These are phyloP conservation scores for Lentinula guzmanii DNA, from an alignment of 768 basidiomycete species.

Conservation along the genomic window DNA sequence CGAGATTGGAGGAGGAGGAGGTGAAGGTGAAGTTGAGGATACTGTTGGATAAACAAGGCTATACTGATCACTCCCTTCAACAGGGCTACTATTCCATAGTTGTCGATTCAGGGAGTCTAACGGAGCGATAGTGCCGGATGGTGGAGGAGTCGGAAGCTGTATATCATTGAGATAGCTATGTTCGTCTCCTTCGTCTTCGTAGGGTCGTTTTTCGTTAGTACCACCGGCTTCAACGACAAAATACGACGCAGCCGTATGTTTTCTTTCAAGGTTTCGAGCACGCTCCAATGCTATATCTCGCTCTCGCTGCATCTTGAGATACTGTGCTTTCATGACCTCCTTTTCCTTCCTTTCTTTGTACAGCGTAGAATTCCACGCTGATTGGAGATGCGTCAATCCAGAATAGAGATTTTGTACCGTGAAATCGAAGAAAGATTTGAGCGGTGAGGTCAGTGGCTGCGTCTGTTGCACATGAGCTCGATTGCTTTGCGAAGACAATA, in stretches of 20 bases:
- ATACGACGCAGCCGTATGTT: neutral
- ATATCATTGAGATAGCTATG: neutral
- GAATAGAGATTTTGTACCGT: neutral
- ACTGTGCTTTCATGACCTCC: neutral
- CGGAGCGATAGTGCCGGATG: neutral
- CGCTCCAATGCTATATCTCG: conserved; percentile 1
- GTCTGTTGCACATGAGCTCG: neutral
- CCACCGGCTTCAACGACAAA: neutral
- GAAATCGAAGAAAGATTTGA: conserved; percentile 1
- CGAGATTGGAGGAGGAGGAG: conserved; percentile 1
- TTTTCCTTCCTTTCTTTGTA: neutral
- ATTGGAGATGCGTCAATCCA: conserved; percentile 2
- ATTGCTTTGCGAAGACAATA: neutral
- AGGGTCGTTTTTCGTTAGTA: neutral
- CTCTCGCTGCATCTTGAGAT: conserved; percentile 1
- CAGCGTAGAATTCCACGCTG: neutral
- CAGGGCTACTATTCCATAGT: neutral
- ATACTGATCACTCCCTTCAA: neutral
- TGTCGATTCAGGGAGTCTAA: neutral
- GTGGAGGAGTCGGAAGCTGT: neutral
- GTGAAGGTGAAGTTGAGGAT: neutral
- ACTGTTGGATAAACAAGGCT: neutral
- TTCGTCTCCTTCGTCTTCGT: neutral
- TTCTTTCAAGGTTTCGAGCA: neutral
- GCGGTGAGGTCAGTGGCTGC: neutral